Evolutionary conservation across 2,329 filamentous ascomycete species (phyloP).

Genomic region (Paraconiothyrium brasiliense): DNA sequence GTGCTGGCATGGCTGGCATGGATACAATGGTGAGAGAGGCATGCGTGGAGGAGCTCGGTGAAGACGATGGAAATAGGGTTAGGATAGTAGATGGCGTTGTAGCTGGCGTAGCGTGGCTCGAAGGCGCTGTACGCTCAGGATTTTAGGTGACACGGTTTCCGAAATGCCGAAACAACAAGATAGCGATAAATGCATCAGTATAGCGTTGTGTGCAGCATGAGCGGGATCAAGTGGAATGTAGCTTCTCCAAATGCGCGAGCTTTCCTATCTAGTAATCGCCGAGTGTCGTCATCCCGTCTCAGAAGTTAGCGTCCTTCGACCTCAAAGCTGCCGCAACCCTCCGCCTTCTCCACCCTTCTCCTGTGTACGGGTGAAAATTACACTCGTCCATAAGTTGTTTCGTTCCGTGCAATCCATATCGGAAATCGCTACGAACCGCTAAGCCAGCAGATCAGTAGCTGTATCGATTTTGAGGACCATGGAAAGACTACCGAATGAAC

Average conservation of each 20-base stretch:
- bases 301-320: not conserved
- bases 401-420: not conserved
- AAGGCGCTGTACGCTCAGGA: conserved; percentile 57
- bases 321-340: not conserved
- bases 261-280: not conserved
- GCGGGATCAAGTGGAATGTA: not conserved
- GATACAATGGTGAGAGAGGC: conserved; percentile 78
- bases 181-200: no score
- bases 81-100: conserved; percentile 83
- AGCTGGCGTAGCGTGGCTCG: conserved; percentile 71
- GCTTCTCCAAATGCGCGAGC: not conserved
- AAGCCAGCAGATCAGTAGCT: not conserved
- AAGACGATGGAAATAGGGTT: conserved; percentile 66
- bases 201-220: no score
- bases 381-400: not conserved
- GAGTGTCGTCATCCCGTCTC: conserved; percentile 4
- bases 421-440: not conserved
- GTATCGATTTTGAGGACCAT: conserved; percentile 22
- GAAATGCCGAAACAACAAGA: not conserved
- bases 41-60: conserved; percentile 70
- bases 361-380: not conserved
- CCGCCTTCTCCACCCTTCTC: not conserved
- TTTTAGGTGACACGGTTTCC: conserved; percentile 28
- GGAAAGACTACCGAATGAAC: conserved; percentile 47
- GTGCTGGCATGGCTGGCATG: conserved; percentile 89